Evolutionary conservation across 805 yeast genomes (phyloP).

Genomic region (Candida michaelii): DNA sequence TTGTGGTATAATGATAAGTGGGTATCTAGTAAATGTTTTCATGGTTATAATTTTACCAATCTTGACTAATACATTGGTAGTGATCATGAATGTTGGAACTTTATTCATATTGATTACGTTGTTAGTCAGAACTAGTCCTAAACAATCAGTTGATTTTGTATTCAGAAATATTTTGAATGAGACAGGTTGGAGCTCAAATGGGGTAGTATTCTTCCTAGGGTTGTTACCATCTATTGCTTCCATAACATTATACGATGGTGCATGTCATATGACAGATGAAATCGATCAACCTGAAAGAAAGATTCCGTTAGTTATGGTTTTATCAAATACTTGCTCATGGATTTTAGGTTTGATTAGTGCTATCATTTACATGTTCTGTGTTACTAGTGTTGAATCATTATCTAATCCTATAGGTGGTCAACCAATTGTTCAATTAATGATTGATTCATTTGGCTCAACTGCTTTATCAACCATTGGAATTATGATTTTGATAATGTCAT

Average conservation of each 20-base stretch:
- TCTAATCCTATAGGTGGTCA: slow-evolving; percentile 22
- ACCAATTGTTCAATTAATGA: slow-evolving; percentile 24
- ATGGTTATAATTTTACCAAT: slow-evolving; percentile 17
- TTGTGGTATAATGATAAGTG: slow-evolving; percentile 13
- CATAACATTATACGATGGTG: slow-evolving; percentile 33
- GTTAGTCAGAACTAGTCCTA: slow-evolving; percentile 20
- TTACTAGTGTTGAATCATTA: slow-evolving; percentile 17
- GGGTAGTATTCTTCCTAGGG: slow-evolving; percentile 26
- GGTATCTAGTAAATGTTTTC: slow-evolving; percentile 15
- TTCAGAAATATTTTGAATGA: slow-evolving; percentile 22
- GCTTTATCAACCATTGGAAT: slow-evolving; percentile 27
- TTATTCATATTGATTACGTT: slow-evolving; percentile 21
- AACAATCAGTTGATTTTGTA: slow-evolving; percentile 19
- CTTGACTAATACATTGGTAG: slow-evolving; percentile 19
- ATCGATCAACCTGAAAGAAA: slow-evolving; percentile 27
- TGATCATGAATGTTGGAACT: slow-evolving; percentile 22
- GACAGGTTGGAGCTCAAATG: slow-evolving; percentile 28
- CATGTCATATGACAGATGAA: slow-evolving; percentile 36
- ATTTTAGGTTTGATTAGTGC: slow-evolving; percentile 31
- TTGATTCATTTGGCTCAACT: slow-evolving; percentile 23
- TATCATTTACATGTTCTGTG: slow-evolving; percentile 28
- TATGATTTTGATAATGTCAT: slow-evolving; percentile 17
- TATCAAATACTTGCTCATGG: slow-evolving; percentile 25
- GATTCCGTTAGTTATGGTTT: slow-evolving; percentile 33
- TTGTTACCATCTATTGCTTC: slow-evolving; percentile 26